phyloP scores from a whole-genome alignment of 202 grass and related monocot genomes.

The Setaria italica region DNA sequence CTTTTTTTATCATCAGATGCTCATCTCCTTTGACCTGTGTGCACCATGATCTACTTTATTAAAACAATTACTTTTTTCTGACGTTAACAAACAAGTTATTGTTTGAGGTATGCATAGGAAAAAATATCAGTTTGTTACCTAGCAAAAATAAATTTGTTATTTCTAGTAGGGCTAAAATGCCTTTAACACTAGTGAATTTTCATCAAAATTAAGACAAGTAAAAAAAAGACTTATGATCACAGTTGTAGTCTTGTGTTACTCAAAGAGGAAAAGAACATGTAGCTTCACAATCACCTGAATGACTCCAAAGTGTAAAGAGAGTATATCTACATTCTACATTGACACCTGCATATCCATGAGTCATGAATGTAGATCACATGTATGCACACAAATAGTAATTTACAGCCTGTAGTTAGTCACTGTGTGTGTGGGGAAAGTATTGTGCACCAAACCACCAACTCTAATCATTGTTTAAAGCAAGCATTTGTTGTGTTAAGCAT shows the following conservation, averaged over 20 bases:
- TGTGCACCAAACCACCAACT: constrained; percentile 49
- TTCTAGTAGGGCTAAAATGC: neutral
- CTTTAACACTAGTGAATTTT: neutral
- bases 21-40: neutral
- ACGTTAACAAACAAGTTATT: too few relatives aligned
- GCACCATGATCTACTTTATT: constrained; percentile 9
- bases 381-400: constrained; percentile 11
- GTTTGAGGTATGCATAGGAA: too few relatives aligned
- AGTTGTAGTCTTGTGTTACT: neutral
- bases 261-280: neutral
- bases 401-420: constrained; percentile 38
- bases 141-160: neutral
- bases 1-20: neutral
- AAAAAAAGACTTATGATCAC: neutral
- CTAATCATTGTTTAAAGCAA: constrained; percentile 48
- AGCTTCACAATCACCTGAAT: neutral
- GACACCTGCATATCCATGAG: neutral
- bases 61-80: neutral
- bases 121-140: too few relatives aligned
- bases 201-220: neutral
- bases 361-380: constrained; percentile 10
- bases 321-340: constrained; percentile 3
- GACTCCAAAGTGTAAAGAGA: neutral
- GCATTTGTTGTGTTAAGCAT: constrained; percentile 49
- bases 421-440: constrained; percentile 21